Conservation (phyloP, 257 asterid species). For the Ligustrum vulgare region DNA sequence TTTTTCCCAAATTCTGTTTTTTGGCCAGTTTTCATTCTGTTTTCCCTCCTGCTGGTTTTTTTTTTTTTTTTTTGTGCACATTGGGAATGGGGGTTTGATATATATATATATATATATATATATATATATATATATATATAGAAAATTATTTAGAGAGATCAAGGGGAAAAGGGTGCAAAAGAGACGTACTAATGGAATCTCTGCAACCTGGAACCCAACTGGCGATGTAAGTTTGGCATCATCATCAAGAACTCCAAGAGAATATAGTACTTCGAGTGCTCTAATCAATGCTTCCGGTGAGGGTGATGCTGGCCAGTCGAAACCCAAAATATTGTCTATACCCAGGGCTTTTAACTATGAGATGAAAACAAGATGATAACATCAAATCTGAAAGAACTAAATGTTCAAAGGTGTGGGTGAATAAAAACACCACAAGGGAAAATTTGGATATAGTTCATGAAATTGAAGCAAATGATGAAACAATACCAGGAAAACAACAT, state of each 20-base stretch:
- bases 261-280: constrained; percentile 92
- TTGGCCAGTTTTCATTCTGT: not conserved
- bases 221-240: constrained; percentile 96
- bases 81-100: not conserved
- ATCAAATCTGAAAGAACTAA: constrained; percentile 12
- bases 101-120: too few relatives aligned
- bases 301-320: constrained; percentile 96
- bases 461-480: not conserved
- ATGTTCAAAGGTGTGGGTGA: not conserved
- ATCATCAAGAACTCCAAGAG: constrained; percentile 86
- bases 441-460: not conserved
- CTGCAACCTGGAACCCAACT: constrained; percentile 92
- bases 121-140: too few relatives aligned
- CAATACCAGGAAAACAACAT: not conserved
- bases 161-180: constrained; percentile 11
- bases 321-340: constrained; percentile 90
- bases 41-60: not conserved
- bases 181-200: constrained; percentile 79
- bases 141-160: constrained; percentile 8
- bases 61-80: not conserved
- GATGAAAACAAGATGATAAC: constrained; percentile 16
- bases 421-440: not conserved
- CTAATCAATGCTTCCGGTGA: constrained; percentile 93
- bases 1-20: not conserved
- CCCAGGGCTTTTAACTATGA: constrained; percentile 89